Evolutionary conservation across 371 early-diverging fungal genomes (phyloP), one percentile per base, ranked within the genome.

Genomic region (Mucor sp.): DNA sequence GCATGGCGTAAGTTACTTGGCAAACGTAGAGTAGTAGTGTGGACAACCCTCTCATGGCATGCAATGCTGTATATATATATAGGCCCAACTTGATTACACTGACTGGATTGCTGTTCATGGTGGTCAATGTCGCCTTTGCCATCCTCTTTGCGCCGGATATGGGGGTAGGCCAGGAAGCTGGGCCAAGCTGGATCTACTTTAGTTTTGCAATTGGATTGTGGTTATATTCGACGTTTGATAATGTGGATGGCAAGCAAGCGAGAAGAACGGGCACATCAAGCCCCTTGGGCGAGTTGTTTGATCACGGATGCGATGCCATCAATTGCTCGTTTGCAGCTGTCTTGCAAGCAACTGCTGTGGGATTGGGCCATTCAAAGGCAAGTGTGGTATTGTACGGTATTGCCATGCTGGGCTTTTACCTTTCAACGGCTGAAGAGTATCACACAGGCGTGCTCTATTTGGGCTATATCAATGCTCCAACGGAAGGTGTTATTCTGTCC

Each of bases 231-330:
- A 95, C 97, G 3, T 94, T 97, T 75, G 99, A 99, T 80, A 95
- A 94, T 71, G 93, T 99, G 60, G 99, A 99, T 79, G 99, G 99
- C 57, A 96, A 96, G 80, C 99, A 99, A 79, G 99, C 99, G 6
- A 85, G 99, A 65, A 85, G 95, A 56, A 98, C 98, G 19, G 92
- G 93, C 25, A 85, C 94, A 8, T 90, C 92, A 1, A 94, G 95
- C 33, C 96, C 99, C 17, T 85, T 99, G 19, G 99, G 99, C 19
- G 98, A 99, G 82, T 84, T 99, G 39, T 97, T 95, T 80, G 94
- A 93, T 76, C 93, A 93, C 72, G 97, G 97, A 35, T 94, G 95
- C 74, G 97, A 97, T 69, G 95, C 97, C 11, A 80, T 97, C 61
- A 96, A 96, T 80, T 94, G 94, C 76, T 89, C 93, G 63, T 89